These are phyloP conservation scores for Colletotrichum zoysiae DNA, from an alignment of 2,329 filamentous ascomycete species.

Conservation along the genomic window DNA sequence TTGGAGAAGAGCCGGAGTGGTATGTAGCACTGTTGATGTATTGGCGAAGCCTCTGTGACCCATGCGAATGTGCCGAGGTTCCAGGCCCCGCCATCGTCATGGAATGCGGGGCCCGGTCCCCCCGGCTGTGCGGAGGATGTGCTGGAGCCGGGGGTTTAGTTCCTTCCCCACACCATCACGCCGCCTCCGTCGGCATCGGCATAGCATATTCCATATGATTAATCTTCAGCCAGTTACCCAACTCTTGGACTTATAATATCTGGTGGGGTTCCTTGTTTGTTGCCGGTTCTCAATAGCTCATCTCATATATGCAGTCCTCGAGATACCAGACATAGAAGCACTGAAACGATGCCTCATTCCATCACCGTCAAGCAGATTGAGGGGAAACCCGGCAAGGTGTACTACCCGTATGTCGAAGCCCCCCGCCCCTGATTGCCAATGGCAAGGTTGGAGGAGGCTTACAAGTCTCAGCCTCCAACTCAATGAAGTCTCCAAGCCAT, in stretches of 20 bases:
- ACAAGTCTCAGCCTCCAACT: conserved; percentile 64
- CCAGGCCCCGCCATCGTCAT: conserved; percentile 29
- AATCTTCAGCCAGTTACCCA: background rate
- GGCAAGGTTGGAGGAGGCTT: background rate
- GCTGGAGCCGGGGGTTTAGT: conserved; percentile 19
- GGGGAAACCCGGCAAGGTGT: conserved; percentile 89
- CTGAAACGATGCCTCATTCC: conserved; percentile 62
- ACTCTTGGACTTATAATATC: background rate
- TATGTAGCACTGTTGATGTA: background rate
- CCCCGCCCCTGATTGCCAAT: background rate
- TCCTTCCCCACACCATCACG: conserved; percentile 20
- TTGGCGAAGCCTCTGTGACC: background rate
- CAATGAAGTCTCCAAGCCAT: conserved; percentile 72
- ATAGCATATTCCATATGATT: conserved; percentile 1
- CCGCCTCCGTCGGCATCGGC: conserved; percentile 17
- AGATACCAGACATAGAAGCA: background rate
- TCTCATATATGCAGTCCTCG: background rate
- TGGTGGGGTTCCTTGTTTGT: background rate
- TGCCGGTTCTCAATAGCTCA: too few species aligned
- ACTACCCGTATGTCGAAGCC: conserved; percentile 73
- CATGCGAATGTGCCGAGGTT: conserved; percentile 38
- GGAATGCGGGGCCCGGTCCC: conserved; percentile 31
- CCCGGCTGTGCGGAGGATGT: conserved; percentile 33
- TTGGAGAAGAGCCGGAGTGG: background rate
- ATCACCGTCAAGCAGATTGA: conserved; percentile 77